Evolutionary conservation across 345 rosid species (phyloP).

Genomic region (Brassica juncea): DNA sequence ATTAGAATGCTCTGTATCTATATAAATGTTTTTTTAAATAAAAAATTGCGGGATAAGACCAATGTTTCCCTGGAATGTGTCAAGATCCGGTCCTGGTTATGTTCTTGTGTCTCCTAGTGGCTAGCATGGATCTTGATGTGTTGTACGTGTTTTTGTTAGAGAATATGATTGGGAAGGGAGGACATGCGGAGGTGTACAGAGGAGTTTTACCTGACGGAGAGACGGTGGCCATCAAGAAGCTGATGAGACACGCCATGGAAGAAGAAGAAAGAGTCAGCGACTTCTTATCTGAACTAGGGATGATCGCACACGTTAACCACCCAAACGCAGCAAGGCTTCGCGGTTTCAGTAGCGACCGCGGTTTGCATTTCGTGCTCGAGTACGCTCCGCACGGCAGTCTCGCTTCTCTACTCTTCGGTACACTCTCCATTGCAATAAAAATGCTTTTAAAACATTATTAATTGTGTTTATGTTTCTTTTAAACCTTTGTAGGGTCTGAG

Average conservation of each 20-base stretch:
- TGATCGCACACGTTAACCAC: slow-evolving; percentile 87
- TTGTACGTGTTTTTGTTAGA: slow-evolving; percentile 43
- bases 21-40: too few relatives aligned
- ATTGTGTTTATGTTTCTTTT: background rate
- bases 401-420: slow-evolving; percentile 72
- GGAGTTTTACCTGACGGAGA: slow-evolving; percentile 67
- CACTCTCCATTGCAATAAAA: background rate
- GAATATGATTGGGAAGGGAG: slow-evolving; percentile 85
- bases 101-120: background rate
- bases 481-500: slow-evolving; percentile 50
- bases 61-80: background rate
- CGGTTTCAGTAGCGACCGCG: slow-evolving; percentile 77
- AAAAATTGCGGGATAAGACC: too few relatives aligned
- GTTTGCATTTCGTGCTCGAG: slow-evolving; percentile 84
- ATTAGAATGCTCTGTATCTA: too few relatives aligned
- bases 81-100: background rate
- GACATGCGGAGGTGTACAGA: slow-evolving; percentile 90
- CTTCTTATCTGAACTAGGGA: slow-evolving; percentile 89
- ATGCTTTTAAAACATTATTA: slow-evolving; percentile 4
- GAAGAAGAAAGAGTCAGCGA: slow-evolving; percentile 58
- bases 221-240: slow-evolving; percentile 86
- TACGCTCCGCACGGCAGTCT: slow-evolving; percentile 85
- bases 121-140: background rate
- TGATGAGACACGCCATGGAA: slow-evolving; percentile 52
- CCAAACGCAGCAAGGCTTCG: slow-evolving; percentile 82